Percentiles rank a stretch among this genome's conserved stretches.
These are phyloP conservation scores for Aspergillus homomorphus DNA, from an alignment of 495 filamentous ascomycete species.

Conservation along the genomic window DNA sequence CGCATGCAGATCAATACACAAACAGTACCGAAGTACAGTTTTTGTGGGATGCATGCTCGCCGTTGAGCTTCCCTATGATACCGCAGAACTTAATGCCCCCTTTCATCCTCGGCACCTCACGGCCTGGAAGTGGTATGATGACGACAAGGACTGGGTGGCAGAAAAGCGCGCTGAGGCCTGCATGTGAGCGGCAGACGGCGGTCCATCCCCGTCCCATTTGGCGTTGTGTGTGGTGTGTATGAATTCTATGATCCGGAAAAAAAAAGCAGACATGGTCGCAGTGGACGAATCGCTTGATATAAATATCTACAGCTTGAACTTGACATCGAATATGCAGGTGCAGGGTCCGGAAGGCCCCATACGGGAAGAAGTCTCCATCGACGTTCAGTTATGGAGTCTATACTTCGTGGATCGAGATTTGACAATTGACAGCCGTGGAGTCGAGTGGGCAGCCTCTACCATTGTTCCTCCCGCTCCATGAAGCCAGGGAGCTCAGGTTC, in stretches of 20 bases:
- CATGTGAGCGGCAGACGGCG: too few relatives aligned
- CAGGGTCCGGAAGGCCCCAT: neutral
- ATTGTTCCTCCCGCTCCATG: slow-evolving; percentile 17
- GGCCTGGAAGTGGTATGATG: slow-evolving; percentile 5
- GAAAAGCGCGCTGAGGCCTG: too few relatives aligned
- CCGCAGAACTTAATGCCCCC: neutral
- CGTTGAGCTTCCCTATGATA: slow-evolving; percentile 12
- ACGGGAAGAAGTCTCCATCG: neutral
- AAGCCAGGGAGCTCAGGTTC: slow-evolving; percentile 15
- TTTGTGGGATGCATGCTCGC: slow-evolving; percentile 7
- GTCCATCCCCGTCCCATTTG: too few relatives aligned
- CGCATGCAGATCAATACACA: neutral
- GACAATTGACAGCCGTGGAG: slow-evolving; percentile 19
- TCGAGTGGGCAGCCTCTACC: slow-evolving; percentile 22
- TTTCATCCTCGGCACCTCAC: neutral
- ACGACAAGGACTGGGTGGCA: too few relatives aligned
- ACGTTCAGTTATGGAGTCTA: slow-evolving; percentile 2
- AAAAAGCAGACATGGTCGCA: neutral
- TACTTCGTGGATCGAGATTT: slow-evolving; percentile 6
- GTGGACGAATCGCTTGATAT: slow-evolving; percentile 2
- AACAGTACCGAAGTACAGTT: neutral
- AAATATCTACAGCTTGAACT: neutral
- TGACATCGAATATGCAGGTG: neutral
- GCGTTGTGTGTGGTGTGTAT: too few relatives aligned
- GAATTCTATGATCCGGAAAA: neutral